phyloP scores from a whole-genome alignment of 768 basidiomycete species.

The Leccinum broughii region DNA sequence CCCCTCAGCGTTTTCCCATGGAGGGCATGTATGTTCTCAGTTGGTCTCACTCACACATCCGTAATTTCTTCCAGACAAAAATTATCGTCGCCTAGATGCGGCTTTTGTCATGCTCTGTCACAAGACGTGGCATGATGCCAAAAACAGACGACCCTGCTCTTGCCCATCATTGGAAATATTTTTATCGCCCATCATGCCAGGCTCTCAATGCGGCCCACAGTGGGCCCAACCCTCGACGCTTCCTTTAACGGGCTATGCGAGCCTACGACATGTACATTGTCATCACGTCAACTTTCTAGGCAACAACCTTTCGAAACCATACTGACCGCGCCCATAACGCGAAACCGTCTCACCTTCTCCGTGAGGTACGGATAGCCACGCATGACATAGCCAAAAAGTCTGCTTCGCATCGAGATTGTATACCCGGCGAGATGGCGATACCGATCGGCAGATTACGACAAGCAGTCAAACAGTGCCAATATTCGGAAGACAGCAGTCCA shows the following conservation, averaged over 20 bases:
- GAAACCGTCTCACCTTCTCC: constrained; percentile 2
- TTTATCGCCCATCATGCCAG: background rate
- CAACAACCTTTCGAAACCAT: background rate
- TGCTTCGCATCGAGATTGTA: constrained; percentile 2
- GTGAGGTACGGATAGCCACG: background rate
- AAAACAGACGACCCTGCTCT: background rate
- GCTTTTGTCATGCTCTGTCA: background rate
- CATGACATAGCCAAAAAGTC: constrained; percentile 11
- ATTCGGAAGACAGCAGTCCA: background rate
- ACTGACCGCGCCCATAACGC: constrained; percentile 8
- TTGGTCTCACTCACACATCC: background rate
- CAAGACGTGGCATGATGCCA: constrained; percentile 3
- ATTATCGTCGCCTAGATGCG: background rate
- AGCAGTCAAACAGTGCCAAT: background rate
- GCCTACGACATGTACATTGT: constrained; percentile 8
- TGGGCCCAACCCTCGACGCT: background rate
- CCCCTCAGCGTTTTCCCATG: background rate
- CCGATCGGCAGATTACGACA: constrained; percentile 12
- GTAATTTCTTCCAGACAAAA: background rate
- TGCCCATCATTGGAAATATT: background rate
- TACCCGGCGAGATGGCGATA: background rate
- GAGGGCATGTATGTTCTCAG: background rate
- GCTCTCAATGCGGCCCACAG: background rate
- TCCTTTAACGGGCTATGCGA: background rate
- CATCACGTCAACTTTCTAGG: background rate